A percentile compares a stretch with the other conserved stretches of the same genome.
phyloP scores from a whole-genome alignment of 805 yeast species.

The Starmerella apicola region DNA sequence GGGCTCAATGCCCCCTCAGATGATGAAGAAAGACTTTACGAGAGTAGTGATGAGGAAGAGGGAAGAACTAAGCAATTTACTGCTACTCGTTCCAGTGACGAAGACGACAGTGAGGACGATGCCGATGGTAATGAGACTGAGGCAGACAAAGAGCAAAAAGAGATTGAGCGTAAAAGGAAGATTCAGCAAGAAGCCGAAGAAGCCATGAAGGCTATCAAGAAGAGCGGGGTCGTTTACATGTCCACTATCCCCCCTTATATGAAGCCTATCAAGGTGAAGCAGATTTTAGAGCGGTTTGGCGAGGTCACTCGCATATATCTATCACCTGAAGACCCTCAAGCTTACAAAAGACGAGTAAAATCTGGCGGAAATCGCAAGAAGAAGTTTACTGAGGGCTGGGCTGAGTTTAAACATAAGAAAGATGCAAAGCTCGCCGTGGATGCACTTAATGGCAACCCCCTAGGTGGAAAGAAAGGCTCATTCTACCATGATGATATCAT shows the following conservation, averaged over 20 bases:
- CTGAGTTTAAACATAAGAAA: conserved; percentile 68
- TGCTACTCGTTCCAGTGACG: not conserved
- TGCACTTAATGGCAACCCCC: conserved; percentile 73
- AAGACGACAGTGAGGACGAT: conserved; percentile 22
- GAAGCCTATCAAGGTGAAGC: conserved; percentile 87
- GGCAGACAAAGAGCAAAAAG: conserved; percentile 11
- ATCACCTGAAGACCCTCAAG: conserved; percentile 67
- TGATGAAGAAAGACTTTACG: conserved; percentile 7
- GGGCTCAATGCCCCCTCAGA: conserved; percentile 15
- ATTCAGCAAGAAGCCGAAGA: conserved; percentile 28
- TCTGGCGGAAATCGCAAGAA: conserved; percentile 86
- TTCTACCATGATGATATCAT: conserved; percentile 90
- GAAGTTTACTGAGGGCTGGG: conserved; percentile 93
- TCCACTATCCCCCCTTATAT: conserved; percentile 91
- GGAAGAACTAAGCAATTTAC: conserved; percentile 9
- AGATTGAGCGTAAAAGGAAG: conserved; percentile 14
- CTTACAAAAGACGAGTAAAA: conserved; percentile 55
- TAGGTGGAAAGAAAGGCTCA: conserved; percentile 86
- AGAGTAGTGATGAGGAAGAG: conserved; percentile 12
- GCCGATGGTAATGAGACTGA: no score
- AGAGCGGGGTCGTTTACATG: conserved; percentile 85
- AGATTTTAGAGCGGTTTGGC: conserved; percentile 71
- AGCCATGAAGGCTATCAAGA: conserved; percentile 38
- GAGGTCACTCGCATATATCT: conserved; percentile 74
- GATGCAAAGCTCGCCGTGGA: conserved; percentile 82